Conservation (phyloP, 805 yeast species). For the Nakazawaea holstii region DNA sequence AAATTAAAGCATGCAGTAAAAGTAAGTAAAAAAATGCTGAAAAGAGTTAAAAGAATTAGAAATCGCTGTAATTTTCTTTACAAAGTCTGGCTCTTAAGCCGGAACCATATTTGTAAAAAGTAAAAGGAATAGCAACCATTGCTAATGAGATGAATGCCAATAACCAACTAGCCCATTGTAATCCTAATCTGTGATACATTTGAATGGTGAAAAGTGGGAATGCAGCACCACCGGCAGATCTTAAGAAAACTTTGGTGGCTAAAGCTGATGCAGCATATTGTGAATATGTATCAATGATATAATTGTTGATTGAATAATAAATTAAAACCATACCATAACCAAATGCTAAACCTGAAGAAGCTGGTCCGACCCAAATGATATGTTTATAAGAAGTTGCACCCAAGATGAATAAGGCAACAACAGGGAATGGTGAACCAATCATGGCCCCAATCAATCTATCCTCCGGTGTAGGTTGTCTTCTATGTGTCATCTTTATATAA, state of each 20-base stretch:
- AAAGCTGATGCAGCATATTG: constrained; percentile 76
- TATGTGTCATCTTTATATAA: constrained; percentile 46
- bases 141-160: constrained; percentile 74
- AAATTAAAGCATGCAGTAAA: background rate
- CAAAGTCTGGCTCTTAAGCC: constrained; percentile 57
- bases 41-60: background rate
- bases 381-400: constrained; percentile 75
- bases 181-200: constrained; percentile 69
- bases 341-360: constrained; percentile 52
- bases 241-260: constrained; percentile 74
- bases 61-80: constrained; percentile 50
- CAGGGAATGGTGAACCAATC: constrained; percentile 81
- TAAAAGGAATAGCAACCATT: constrained; percentile 69
- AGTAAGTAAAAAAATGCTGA: background rate
- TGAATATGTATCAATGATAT: constrained; percentile 86
- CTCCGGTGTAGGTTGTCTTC: constrained; percentile 67
- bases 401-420: constrained; percentile 69
- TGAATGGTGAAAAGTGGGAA: constrained; percentile 79
- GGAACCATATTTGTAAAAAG: constrained; percentile 65
- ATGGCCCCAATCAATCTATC: constrained; percentile 77
- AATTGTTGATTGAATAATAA: constrained; percentile 61
- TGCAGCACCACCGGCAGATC: constrained; percentile 85
- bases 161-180: constrained; percentile 79
- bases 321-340: constrained; percentile 60
- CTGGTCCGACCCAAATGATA: constrained; percentile 63